These are phyloP conservation scores for Tubosaeta brunneosetosa DNA, from an alignment of 768 basidiomycete species.

Conservation along the genomic window DNA sequence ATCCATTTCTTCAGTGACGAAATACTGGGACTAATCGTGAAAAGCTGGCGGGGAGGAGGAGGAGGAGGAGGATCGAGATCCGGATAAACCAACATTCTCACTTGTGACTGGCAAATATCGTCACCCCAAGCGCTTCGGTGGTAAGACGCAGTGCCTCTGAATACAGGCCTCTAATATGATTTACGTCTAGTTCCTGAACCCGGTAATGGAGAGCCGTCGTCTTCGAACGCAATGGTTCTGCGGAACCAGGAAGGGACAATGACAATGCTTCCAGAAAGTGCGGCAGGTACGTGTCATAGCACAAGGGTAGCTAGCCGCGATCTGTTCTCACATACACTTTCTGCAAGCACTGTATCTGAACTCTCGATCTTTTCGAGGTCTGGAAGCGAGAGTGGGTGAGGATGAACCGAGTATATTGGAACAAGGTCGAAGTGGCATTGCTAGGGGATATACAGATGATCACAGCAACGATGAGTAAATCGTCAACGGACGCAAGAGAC, in stretches of 20 bases:
- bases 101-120: slow-evolving; percentile 83
- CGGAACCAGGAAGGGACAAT: slow-evolving; percentile 64
- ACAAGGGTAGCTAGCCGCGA: neutral
- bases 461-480: too few relatives aligned
- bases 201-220: slow-evolving; percentile 16
- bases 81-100: slow-evolving; percentile 78
- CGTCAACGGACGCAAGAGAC: too few relatives aligned
- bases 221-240: slow-evolving; percentile 46
- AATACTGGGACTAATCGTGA: neutral
- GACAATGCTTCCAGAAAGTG: slow-evolving; percentile 54
- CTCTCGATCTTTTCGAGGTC: slow-evolving; percentile 69
- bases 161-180: slow-evolving; percentile 1
- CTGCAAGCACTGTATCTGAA: slow-evolving; percentile 64
- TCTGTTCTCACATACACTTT: slow-evolving; percentile 6
- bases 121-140: slow-evolving; percentile 65
- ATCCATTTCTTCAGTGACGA: neutral
- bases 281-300: slow-evolving; percentile 52
- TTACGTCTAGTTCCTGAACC: slow-evolving; percentile 7
- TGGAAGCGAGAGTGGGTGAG: slow-evolving; percentile 72
- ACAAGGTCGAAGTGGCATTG: slow-evolving; percentile 87
- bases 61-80: slow-evolving; percentile 45
- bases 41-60: slow-evolving; percentile 8
- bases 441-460: slow-evolving; percentile 75
- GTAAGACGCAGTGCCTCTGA: slow-evolving; percentile 11
- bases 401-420: slow-evolving; percentile 79